Evolutionary conservation across 2,329 filamentous ascomycete genomes (phyloP), one percentile per base, ranked within the genome.

Genomic region (Elsinoe arachidis): DNA sequence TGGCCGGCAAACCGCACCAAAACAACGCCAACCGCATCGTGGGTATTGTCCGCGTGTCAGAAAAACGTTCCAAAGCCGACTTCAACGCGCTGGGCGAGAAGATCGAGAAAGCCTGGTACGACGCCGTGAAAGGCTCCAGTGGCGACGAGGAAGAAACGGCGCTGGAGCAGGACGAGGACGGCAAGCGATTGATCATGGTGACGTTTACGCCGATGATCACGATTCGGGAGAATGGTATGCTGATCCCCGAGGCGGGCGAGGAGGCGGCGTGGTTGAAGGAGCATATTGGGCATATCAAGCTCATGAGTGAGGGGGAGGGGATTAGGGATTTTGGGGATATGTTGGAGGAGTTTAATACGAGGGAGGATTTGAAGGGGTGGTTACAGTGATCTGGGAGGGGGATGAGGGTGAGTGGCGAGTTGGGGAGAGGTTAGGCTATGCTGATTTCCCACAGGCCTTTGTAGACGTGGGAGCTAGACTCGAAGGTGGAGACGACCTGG

Each of bases 131-230:
- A 17, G 34, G 49, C 14, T 30, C 46, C 9, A 14, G 26, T 51
- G 41, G 41, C 41, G 41, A 46, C 21, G 35, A 53, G 15, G 33
- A 23, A 46, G 15, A 26, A 19, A 53, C 49, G 19, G 34, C 35
- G 4, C 17, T 37, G 49, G 49, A 53, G 33, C 35, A 26, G 34
- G 35, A 53, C 19, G 33, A 53, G 49, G 33, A 53, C 12, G 49
- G 49, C 17, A 53, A 38, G 34, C 30, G 49, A 10, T 35, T 53
- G 19, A 19, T 53, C 9, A 53, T 53, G 49, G 49, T 53, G 15
- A 14, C 17, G 49, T 53, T 53, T 15, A 53, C 49, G 34, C 49
- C 49, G 33, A 53, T 53, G 49, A 53, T 53, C 35, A 53, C 49
- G 6, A 53, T 53, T n/a, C 30, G 49, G 17, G 49, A 53, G 34